Evolutionary conservation across 2,329 filamentous ascomycete species (phyloP), one percentile per base, ranked within the genome.

Genomic region (Botrytis fragariae): DNA sequence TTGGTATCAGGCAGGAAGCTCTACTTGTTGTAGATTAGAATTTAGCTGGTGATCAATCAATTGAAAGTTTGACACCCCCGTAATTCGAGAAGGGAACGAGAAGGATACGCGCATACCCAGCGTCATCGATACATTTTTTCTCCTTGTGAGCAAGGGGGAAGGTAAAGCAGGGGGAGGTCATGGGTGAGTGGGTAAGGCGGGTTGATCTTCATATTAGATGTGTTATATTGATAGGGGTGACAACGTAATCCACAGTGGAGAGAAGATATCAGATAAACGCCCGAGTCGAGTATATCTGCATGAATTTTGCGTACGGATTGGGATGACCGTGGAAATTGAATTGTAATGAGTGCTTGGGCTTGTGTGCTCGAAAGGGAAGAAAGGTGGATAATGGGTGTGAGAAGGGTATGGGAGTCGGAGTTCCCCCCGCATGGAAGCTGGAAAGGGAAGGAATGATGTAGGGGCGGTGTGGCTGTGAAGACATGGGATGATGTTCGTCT

Each of bases 191-290:
- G 45, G 25, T 68, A 68, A 16, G 64, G 64, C 64, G 64, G 45
- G 35, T 29, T 20, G 64, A 68, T 68, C 45, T 54, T 68, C 64
- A 68, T 68, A 68, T 65, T 51, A n/a, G 64, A 25, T 39, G 64
- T 39, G 35, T 54, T 18, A 54, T 68, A 68, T 68, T 29, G 64
- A 68, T 54, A 39, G 45, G 32, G 32, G 25, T 51, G 3, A 44
- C 8, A 67, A n/a, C 14, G 22, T 0, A n/a, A 37, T 37, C 45
- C 22, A 44, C 22, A 51, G 22, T 37, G 32, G 63, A 37, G 29
- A 51, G n/a, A 35, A 39, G 12, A 51, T 25, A 51, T 45, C 4
- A 25, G 63, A 39, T 67, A 37, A 37, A 51, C 22, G 45, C 29
- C 29, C 44, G 63, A 65, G 63, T 65, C 25, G 29, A 32, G 63